These are phyloP conservation scores for Phyllostachys edulis DNA, from an alignment of 176 grass and related monocot genomes.

Conservation along the genomic window DNA sequence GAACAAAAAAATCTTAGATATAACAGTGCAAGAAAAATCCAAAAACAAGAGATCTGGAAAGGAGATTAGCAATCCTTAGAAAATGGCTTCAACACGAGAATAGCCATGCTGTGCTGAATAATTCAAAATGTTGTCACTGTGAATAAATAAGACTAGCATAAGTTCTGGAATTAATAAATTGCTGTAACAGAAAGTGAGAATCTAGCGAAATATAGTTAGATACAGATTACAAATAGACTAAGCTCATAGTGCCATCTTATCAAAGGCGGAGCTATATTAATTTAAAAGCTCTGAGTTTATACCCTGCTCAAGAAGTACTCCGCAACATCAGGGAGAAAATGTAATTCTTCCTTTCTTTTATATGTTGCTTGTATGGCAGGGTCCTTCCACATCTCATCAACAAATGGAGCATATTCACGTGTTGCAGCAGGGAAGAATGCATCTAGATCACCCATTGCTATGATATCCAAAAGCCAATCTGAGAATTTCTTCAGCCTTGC, in stretches of 20 bases:
- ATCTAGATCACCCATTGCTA: slow-evolving; percentile 94
- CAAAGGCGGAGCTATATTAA: not conserved
- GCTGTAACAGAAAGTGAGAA: not conserved
- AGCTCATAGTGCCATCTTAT: not conserved
- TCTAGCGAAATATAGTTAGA: not conserved
- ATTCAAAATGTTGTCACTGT: not conserved
- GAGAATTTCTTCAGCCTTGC: slow-evolving; percentile 90
- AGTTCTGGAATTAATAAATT: not conserved
- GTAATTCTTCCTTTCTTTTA: slow-evolving; percentile 85
- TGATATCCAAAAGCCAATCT: slow-evolving; percentile 97
- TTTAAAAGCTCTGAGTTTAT: slow-evolving; percentile 16
- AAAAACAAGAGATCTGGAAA: not conserved
- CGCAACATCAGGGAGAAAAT: slow-evolving; percentile 84
- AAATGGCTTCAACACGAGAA: not conserved
- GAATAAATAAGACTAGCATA: not conserved
- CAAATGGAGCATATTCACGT: slow-evolving; percentile 89
- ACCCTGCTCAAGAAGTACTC: slow-evolving; percentile 91
- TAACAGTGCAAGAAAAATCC: not conserved
- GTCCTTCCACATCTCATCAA: slow-evolving; percentile 94
- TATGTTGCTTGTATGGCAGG: slow-evolving; percentile 84
- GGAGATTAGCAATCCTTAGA: not conserved
- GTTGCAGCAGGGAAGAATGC: slow-evolving; percentile 97
- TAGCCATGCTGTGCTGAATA: not conserved
- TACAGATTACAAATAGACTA: not conserved
- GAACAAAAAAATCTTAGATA: not conserved